A percentile compares a stretch with the other conserved stretches of the same genome.
Conservation (phyloP, 805 yeast species). For the Metschnikowia chrysomelidarum region DNA sequence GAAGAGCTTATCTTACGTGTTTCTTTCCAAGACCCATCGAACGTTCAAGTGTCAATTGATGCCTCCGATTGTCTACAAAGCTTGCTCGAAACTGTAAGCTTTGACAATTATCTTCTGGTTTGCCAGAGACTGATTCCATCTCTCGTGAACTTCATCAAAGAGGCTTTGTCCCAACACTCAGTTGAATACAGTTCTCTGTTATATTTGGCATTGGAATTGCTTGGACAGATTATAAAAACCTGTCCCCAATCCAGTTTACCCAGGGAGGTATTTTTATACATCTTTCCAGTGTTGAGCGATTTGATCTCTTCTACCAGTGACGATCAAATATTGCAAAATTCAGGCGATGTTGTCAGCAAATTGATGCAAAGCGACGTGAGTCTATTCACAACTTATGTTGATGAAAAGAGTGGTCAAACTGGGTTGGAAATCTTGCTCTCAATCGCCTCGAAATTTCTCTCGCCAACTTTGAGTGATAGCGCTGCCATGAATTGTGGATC, state of each 20-base stretch:
- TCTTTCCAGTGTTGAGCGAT: constrained; percentile 43
- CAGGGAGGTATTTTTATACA: constrained; percentile 36
- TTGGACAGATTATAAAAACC: constrained; percentile 49
- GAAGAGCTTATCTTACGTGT: constrained; percentile 59
- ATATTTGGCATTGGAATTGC: constrained; percentile 55
- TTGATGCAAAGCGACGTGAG: constrained; percentile 46
- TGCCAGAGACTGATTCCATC: constrained; percentile 55
- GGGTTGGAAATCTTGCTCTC: constrained; percentile 60
- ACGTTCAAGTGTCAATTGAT: constrained; percentile 64
- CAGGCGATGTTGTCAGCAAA: constrained; percentile 70
- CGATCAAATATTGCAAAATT: constrained; percentile 72
- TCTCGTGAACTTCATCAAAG: constrained; percentile 36
- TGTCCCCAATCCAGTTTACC: constrained; percentile 40
- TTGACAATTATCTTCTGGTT: constrained; percentile 43
- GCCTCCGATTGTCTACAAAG: constrained; percentile 67
- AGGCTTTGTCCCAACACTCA: constrained; percentile 21
- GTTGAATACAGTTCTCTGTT: constrained; percentile 61
- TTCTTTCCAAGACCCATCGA: constrained; percentile 71
- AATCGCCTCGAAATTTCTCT: constrained; percentile 65
- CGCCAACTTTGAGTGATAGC: constrained; percentile 70
- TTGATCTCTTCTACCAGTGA: constrained; percentile 53
- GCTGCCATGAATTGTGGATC: constrained; percentile 80
- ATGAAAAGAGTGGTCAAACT: constrained; percentile 33
- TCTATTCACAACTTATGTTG: constrained; percentile 30
- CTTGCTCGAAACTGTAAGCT: constrained; percentile 48